Percentiles rank a stretch among this genome's conserved stretches.
Conservation (phyloP, 2,329 filamentous ascomycete species). For the Metarhizium humberi region DNA sequence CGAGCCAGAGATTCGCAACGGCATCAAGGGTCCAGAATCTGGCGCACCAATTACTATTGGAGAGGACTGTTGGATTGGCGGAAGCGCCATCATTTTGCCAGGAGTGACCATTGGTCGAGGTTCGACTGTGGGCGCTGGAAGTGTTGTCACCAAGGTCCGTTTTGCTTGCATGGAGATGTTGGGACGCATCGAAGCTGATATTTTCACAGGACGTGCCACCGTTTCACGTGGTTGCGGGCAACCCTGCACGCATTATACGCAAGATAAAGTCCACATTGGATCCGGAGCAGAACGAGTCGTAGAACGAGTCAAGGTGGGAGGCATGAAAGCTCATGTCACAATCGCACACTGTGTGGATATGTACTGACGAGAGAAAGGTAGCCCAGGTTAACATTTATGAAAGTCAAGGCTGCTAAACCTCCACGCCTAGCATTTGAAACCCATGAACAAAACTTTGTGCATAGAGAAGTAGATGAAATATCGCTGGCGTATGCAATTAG, state of each 20-base stretch:
- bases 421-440: too few relatives aligned
- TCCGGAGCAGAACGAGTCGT: not conserved
- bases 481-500: too few relatives aligned
- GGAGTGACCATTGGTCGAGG: conserved; percentile 73
- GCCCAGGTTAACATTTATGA: too few relatives aligned
- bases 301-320: not conserved
- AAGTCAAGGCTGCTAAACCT: too few relatives aligned
- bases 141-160: conserved; percentile 71
- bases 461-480: too few relatives aligned
- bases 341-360: too few relatives aligned
- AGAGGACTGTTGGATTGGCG: conserved; percentile 74
- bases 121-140: conserved; percentile 66
- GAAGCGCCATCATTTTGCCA: conserved; percentile 60
- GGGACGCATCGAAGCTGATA: conserved; percentile 38
- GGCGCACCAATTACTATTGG: conserved; percentile 68
- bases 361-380: too few relatives aligned
- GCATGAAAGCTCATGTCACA: too few relatives aligned
- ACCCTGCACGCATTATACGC: conserved; percentile 11
- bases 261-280: conserved; percentile 3
- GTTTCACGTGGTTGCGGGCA: conserved; percentile 18
- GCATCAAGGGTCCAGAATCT: conserved; percentile 63
- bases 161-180: conserved; percentile 45
- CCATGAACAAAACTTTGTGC: too few relatives aligned
- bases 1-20: conserved; percentile 65
- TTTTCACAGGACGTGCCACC: conserved; percentile 17